Base-by-base conservation (phyloP, 1,284 basidiomycete genomes). In the Microbotryomycetes sp. region DNA sequence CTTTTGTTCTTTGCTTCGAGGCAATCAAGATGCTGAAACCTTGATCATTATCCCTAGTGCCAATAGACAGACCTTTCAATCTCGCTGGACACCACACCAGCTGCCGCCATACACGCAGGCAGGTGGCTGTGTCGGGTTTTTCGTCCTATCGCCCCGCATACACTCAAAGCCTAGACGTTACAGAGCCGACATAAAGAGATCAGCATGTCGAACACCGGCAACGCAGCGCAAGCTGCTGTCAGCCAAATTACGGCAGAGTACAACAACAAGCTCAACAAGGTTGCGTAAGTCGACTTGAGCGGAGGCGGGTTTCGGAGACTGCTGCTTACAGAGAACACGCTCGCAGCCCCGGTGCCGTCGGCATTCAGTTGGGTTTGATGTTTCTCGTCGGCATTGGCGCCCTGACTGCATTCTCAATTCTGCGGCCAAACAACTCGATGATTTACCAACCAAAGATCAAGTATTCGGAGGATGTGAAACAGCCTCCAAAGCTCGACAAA, bases 381-480 rank as follows among this genome's bases (percentile, higher is more conserved):
- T 46, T 58, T 11, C 59, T 57, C 49, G 59, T 64, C 47, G 53
- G 66, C 4, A 71, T 84, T 56, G 81, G 77, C 29, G 86, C 86
- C 2, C 74, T 90, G 29, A 66, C 88, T 35, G 80, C 81, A 35
- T 91, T 90, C 77, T 88, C 87, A 69, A 65, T 90, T 70, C 80
- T 91, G 64, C 81, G 88, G 53, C 88, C 88, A 6, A 82, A 83
- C 66, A 88, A 91, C 76, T 88, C 85, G 65, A 74, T 86, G 58
- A 82, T 89, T 57, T 97, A 97, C 75, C 88, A 91, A 76, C 84
- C 89, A 67, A 88, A 91, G 77, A 76, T 71, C 71, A 93, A 93
- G 75, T 93, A 92, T 73, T 88, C 91, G 70, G 82, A 84, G 62
- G 89, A 86, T 59, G 79, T 85, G 75, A 91, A 90, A 74, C 79